These are phyloP conservation scores for Abrus pulchellus DNA, from an alignment of 306 rosid species.

Conservation along the genomic window DNA sequence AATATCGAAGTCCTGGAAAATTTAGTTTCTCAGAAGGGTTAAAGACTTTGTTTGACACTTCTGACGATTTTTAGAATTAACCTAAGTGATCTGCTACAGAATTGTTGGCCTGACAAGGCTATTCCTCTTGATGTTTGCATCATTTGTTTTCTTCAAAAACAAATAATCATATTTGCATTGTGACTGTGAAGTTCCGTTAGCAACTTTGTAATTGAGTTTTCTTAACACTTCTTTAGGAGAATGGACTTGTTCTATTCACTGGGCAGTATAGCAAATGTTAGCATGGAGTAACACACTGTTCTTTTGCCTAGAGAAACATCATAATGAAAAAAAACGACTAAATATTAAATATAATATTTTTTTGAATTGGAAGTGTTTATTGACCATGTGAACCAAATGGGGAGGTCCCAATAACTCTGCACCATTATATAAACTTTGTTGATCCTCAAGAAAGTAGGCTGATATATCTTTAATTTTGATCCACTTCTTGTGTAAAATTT, in stretches of 20 bases:
- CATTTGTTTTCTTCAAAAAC: conserved; percentile 7
- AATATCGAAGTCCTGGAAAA: conserved; percentile 24
- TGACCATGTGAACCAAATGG: not conserved
- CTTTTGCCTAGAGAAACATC: not conserved
- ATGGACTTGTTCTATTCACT: not conserved
- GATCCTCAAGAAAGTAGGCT: no score
- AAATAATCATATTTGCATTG: not conserved
- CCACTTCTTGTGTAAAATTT: no score
- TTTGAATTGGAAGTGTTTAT: conserved; percentile 1
- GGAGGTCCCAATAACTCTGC: not conserved
- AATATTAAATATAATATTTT: not conserved
- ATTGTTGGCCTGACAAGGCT: conserved; percentile 10
- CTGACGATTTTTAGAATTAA: not conserved
- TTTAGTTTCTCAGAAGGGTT: conserved; percentile 9
- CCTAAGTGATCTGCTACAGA: not conserved
- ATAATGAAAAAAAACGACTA: not conserved
- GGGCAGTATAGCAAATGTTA: not conserved
- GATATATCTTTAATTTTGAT: no score
- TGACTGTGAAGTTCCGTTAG: not conserved
- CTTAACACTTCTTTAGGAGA: not conserved
- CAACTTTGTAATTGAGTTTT: not conserved
- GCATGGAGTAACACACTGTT: not conserved
- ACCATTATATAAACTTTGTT: no score
- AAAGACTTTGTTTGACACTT: not conserved
- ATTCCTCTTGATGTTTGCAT: not conserved